Base-by-base conservation (phyloP, 2,329 filamentous ascomycete species). In the Xylariaceae sp. region DNA sequence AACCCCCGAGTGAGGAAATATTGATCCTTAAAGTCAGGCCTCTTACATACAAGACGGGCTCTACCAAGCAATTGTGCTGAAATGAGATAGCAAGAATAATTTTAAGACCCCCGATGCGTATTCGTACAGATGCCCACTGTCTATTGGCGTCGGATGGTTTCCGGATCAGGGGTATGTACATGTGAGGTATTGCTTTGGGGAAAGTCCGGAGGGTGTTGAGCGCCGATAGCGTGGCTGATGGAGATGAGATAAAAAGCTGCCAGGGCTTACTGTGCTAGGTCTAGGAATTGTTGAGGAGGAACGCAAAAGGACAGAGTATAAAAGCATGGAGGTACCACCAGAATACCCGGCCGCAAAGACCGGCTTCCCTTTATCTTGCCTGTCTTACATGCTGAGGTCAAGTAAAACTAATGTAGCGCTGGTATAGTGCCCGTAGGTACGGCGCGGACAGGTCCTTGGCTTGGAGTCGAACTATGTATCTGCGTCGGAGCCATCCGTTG, bases 141-240 rank as follows among this genome's bases (percentile, higher is more conserved):
- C 16, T 43, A 31, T 34, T 43, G 17, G 5, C 33, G 33, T 28
- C 22, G 12, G 31, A 22, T 45, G 38, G 11, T 31, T 13, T 34
- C 31, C 10, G 13, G 17, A 28, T 33, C 40, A 41, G 39, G 40
- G 42, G 13, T 28, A 12, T 17, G n/a, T n/a, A n/a, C n/a, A n/a
- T n/a, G n/a, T n/a, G n/a, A n/a, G n/a, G n/a, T 28, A 28, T 28
- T 28, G 22, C 22, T 52, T 61, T 63, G 60, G 61, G 62, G 62
- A 55, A 65, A 58, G 57, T 61, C 62, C 62, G 62, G 57, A 44
- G 45, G 13, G 56, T 62, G 61, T 63, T 63, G 62, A 60, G 58
- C 40, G 19, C 53, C 49, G 55, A 55, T 54, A 53, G 46, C 52
- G 45, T 55, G 42, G 36, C 46, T 51, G 42, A 53, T 56, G 47